Conservation (phyloP, 805 yeast genomes). For the Metschnikowia henanensis region DNA sequence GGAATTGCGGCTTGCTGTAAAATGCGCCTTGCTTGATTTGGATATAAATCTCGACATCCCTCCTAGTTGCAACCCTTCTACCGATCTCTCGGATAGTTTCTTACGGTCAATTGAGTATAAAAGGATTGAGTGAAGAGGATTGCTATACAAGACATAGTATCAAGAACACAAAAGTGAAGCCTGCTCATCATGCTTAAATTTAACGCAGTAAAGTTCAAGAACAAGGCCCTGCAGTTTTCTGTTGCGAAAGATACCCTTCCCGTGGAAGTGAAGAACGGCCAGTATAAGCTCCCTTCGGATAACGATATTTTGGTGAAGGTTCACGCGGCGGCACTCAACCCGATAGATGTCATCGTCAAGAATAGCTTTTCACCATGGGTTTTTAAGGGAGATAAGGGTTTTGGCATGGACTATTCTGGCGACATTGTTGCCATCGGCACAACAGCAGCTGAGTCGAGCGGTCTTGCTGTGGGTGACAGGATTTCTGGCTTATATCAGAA, state of each 20-base stretch:
- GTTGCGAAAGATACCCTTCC: slow-evolving; percentile 15
- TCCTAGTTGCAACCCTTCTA: no score
- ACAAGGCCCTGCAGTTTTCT: slow-evolving; percentile 15
- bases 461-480: slow-evolving; percentile 28
- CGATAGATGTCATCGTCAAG: slow-evolving; percentile 29
- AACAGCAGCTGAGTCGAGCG: slow-evolving; percentile 20
- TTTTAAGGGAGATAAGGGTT: slow-evolving; percentile 20
- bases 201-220: slow-evolving; percentile 24
- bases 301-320: slow-evolving; percentile 31
- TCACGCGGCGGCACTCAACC: slow-evolving; percentile 34
- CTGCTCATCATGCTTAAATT: slow-evolving; percentile 18
- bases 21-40: no score
- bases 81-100: no score
- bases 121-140: no score
- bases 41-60: no score
- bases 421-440: slow-evolving; percentile 32
- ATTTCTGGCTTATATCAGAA: slow-evolving; percentile 28
- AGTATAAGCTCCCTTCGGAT: slow-evolving; percentile 12
- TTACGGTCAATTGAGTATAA: no score
- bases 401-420: slow-evolving; percentile 37
- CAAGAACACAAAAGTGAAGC: no score
- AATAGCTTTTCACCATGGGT: slow-evolving; percentile 15
- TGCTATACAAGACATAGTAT: no score
- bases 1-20: no score
- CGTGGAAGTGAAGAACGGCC: slow-evolving; percentile 10